Base-by-base conservation (phyloP, 176 grass and related monocot species). In the Paspalum vaginatum region DNA sequence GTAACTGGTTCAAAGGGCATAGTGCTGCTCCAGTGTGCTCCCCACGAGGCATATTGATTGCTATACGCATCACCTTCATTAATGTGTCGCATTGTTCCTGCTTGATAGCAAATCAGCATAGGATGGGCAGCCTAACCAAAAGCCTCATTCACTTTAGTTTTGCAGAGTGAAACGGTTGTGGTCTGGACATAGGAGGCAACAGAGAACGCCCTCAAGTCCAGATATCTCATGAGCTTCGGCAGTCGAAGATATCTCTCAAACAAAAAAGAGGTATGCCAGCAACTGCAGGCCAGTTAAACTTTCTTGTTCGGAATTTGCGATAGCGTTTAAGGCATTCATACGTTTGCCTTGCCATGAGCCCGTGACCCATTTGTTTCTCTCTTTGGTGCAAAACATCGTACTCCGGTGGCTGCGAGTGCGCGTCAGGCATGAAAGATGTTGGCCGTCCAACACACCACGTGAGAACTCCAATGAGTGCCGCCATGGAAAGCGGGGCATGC, bases 401-500 rank as follows among this genome's bases (percentile, higher is more conserved):
- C 57, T 53, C 68, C 46, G 47, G 48, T 32, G 47, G 67, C 13
- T 72, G 39, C 48, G 21, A 38, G 11, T 65, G 68, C 22, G 1
- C 26, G 11, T 55, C 75, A 72, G 45, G 48, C 50, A 32, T 74
- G 68, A 86, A 66, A 80, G 39, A 25, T 74, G 51, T 54, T 46
- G 38, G 50, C 32, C 32, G 32, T 8, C 48, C 24, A 71, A 77
- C 55, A 80, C 9, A 75, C 77, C 69, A 74, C 18, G 61, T 79
- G 60, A 73, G 22, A 79, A 40, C 49, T 79, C 22, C 76, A 79
- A 64, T 56, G 18, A 55, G 58, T 73, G 15, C 68, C 51, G 68
- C 46, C 63, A 27, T 61, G 27, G 11, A 78, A 85, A 43, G 70
- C 54, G 40, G 69, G 27, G 41, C 59, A 78, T 74, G 84, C 84